Evolutionary conservation across 768 basidiomycete genomes (phyloP), one percentile per base, ranked within the genome.

Genomic region (Termitomyces sp.): DNA sequence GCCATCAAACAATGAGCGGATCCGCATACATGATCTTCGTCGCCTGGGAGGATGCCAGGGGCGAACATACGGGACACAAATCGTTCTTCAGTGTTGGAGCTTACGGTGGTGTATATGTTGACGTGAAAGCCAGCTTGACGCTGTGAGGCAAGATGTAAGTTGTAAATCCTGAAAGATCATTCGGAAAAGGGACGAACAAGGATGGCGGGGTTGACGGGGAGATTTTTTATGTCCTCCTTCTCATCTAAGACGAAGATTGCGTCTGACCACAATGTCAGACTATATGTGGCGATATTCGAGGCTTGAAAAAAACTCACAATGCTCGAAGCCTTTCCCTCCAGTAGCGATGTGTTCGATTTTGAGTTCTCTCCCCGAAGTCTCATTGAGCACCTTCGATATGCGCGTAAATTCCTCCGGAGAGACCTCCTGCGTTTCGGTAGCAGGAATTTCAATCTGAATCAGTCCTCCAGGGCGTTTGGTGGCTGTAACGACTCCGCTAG

Each of bases 31-130:
- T 50, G 55, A 57, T 61, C 60, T 61, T 61, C 60, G 33, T 61
- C 55, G 1, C 55, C 60, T 13, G 60, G 65, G 28, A 78, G 63
- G 8, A 59, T 33, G 1, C 50, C 54, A 7, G 81, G 82, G 6
- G 78, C 71, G 64, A 86, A 84, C 76, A 84, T 79, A 5, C 85
- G 76, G 7, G 84, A 83, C 22, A 78, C 70, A 69, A 83, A 86
- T 16, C 65, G 66, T 55, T 74, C 74, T 12, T 74, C 64, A 6
- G 66, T 66, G 33, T 65, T 72, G 0, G 74, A 69, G 4, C 75
- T 68, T 32, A 64, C 60, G 33, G 73, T 72, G 0, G 84, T 82
- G 28, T 84, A 63, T 16, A 79, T 65, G 61, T 81, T 77, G 20
- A 74, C 67, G 1, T 20, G 1, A 57, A 73, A 78, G 1, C 76